Evolutionary conservation across 2,329 filamentous ascomycete genomes (phyloP).

Genomic region (Penicillium sp.): DNA sequence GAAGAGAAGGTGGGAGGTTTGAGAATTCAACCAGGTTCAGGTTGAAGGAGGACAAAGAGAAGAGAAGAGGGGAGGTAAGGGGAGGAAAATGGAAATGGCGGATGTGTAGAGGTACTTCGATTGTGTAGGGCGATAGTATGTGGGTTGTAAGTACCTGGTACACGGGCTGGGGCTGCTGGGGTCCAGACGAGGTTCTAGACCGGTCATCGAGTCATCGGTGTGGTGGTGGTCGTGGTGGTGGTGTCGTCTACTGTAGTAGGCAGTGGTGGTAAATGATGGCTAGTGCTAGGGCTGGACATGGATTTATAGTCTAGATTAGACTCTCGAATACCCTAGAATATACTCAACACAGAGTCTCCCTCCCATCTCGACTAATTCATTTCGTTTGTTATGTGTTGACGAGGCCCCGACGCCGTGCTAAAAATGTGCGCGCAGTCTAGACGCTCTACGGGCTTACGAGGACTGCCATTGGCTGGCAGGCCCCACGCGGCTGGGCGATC

Average conservation of each 20-base stretch:
- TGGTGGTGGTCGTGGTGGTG: constrained; percentile 2
- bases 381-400: constrained; percentile 1
- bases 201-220: constrained; percentile 31
- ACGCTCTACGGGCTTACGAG: constrained; percentile 7
- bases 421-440: constrained; percentile 20
- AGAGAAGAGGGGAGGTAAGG: constrained; percentile 25
- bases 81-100: constrained; percentile 23
- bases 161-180: constrained; percentile 10
- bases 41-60: constrained; percentile 20
- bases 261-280: neutral
- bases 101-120: constrained; percentile 25
- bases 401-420: constrained; percentile 9
- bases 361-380: neutral
- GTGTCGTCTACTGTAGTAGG: neutral
- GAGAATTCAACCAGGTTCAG: constrained; percentile 10
- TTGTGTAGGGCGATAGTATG: constrained; percentile 5
- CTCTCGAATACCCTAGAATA: too few species aligned
- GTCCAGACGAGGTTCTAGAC: constrained; percentile 31
- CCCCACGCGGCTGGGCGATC: constrained; percentile 27
- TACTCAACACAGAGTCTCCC: too few species aligned
- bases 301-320: neutral
- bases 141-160: constrained; percentile 16
- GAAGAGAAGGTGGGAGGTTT: constrained; percentile 13
- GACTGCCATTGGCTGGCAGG: constrained; percentile 13
- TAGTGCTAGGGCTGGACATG: neutral